phyloP scores from a whole-genome alignment of 2,329 filamentous ascomycete species.

The Penicillium sp. region DNA sequence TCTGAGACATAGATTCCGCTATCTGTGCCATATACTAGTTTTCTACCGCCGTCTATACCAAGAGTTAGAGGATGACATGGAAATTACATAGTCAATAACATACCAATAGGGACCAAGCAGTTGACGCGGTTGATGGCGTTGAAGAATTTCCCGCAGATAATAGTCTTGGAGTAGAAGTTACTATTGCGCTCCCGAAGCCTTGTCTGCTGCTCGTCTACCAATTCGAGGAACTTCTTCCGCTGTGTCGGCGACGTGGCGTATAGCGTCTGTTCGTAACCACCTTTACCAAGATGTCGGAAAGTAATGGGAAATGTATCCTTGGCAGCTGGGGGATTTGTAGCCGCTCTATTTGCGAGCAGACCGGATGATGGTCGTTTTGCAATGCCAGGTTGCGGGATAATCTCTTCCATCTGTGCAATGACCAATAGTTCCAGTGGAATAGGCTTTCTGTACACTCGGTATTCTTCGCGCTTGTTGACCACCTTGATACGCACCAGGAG shows the following conservation, averaged over 20 bases:
- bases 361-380: constrained; percentile 88
- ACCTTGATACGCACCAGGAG: constrained; percentile 89
- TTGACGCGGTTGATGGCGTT: constrained; percentile 88
- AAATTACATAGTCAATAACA: constrained; percentile 36
- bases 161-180: constrained; percentile 71
- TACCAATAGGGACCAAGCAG: constrained; percentile 89
- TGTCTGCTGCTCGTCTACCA: constrained; percentile 88
- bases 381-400: constrained; percentile 79
- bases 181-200: constrained; percentile 75
- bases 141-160: constrained; percentile 86
- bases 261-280: constrained; percentile 89
- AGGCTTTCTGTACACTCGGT: constrained; percentile 92
- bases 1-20: constrained; percentile 92
- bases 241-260: constrained; percentile 85
- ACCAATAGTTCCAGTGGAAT: constrained; percentile 92
- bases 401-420: constrained; percentile 96
- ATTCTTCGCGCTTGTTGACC: constrained; percentile 90
- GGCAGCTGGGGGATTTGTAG: constrained; percentile 53
- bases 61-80: constrained; percentile 21
- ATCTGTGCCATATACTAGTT: constrained; percentile 93
- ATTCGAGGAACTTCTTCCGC: constrained; percentile 95
- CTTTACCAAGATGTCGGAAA: constrained; percentile 93
- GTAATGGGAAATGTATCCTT: constrained; percentile 85
- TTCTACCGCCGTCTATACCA: constrained; percentile 81
- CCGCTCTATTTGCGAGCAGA: constrained; percentile 68